Percentiles rank a stretch among this genome's conserved stretches.
These are phyloP conservation scores for Corynascus novoguineensis DNA, from an alignment of 495 filamentous ascomycete genomes.

Conservation along the genomic window DNA sequence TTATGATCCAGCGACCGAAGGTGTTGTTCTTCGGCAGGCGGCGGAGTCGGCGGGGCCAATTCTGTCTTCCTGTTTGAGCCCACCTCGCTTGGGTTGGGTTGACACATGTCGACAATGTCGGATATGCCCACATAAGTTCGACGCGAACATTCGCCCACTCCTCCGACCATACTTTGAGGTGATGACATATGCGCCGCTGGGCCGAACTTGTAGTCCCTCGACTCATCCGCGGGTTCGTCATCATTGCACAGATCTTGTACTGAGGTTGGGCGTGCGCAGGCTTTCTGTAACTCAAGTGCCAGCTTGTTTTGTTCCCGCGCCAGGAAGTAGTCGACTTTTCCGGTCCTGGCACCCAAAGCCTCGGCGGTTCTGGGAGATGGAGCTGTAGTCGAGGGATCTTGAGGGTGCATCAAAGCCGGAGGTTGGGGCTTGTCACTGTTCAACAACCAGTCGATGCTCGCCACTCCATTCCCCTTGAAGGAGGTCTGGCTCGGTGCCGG, in stretches of 20 bases:
- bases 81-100: neutral
- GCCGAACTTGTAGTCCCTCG: neutral
- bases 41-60: no score
- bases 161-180: neutral
- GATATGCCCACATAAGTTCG: conserved; percentile 28
- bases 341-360: conserved; percentile 29
- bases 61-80: no score
- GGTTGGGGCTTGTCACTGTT: neutral
- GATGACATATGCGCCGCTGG: neutral
- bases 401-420: neutral
- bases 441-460: conserved; percentile 3
- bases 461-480: neutral
- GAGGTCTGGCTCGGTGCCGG: neutral
- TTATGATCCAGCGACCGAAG: no score
- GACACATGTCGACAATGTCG: conserved; percentile 26
- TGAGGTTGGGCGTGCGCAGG: neutral
- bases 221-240: neutral
- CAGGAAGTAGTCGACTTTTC: conserved; percentile 37
- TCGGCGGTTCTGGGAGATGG: conserved; percentile 15
- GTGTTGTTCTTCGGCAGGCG: no score
- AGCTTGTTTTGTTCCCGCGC: conserved; percentile 37
- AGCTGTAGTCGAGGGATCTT: neutral
- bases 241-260: conserved; percentile 17
- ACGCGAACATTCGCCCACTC: neutral
- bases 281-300: neutral